Percentiles rank a stretch among this genome's conserved stretches.
phyloP scores from a whole-genome alignment of 306 rosid genomes.

The Lupinus albus region DNA sequence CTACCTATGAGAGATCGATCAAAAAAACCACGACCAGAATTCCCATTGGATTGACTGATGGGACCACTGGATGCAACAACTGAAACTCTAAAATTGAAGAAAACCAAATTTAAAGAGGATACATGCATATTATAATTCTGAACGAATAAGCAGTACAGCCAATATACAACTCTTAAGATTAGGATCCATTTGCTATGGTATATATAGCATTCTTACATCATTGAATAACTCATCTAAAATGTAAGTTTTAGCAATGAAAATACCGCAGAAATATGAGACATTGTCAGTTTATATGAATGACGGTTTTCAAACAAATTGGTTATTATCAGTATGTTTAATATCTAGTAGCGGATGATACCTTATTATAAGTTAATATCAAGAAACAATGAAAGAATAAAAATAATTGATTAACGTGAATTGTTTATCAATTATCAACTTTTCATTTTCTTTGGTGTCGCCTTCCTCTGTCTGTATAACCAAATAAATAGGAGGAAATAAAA shows the following conservation, averaged over 20 bases:
- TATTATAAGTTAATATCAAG: no score
- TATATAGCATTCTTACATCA: background rate
- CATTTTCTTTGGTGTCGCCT: background rate
- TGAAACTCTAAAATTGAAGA: conserved; percentile 50
- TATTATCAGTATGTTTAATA: background rate
- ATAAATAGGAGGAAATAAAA: conserved; percentile 8
- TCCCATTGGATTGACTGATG: conserved; percentile 60
- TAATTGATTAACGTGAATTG: background rate
- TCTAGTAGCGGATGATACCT: no score
- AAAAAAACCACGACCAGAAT: conserved; percentile 40
- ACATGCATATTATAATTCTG: background rate
- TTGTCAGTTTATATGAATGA: background rate
- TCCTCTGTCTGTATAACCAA: conserved; percentile 4
- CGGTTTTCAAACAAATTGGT: background rate
- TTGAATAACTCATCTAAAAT: background rate
- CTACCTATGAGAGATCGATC: conserved; percentile 42
- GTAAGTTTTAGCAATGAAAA: background rate
- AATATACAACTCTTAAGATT: background rate
- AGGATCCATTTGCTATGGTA: background rate
- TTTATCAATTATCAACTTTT: conserved; percentile 1
- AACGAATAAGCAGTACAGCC: background rate
- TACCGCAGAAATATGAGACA: background rate
- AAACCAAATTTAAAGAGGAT: conserved; percentile 14
- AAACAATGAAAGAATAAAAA: background rate
- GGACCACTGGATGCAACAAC: conserved; percentile 50